phyloP scores from a whole-genome alignment of 1,139 yeast species.

The Debaryomycetaceae sp. region DNA sequence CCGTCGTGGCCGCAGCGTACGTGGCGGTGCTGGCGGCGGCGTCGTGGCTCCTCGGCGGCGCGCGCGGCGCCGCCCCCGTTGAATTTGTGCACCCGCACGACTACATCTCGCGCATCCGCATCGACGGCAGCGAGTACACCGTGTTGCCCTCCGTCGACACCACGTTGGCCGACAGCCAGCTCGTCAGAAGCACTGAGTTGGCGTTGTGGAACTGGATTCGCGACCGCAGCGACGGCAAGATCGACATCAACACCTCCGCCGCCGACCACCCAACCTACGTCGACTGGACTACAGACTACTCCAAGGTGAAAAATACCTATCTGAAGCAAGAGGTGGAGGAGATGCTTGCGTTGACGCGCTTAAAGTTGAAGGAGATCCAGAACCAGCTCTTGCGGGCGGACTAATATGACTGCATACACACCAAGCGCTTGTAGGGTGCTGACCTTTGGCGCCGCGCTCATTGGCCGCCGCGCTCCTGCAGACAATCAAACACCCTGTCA shows the following conservation, averaged over 20 bases:
- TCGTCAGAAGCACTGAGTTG: slow-evolving; percentile 50
- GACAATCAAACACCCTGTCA: not conserved
- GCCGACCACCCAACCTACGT: not conserved
- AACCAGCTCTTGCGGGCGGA: slow-evolving; percentile 6
- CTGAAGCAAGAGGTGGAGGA: slow-evolving; percentile 50
- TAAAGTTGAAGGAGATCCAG: slow-evolving; percentile 35
- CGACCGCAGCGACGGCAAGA: slow-evolving; percentile 37
- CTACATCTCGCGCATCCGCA: slow-evolving; percentile 21
- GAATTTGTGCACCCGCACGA: slow-evolving; percentile 7
- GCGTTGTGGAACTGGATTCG: slow-evolving; percentile 82
- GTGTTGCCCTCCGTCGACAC: slow-evolving; percentile 45
- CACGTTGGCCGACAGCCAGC: slow-evolving; percentile 28
- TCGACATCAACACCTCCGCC: slow-evolving; percentile 11
- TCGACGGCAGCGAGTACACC: slow-evolving; percentile 41
- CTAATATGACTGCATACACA: not conserved
- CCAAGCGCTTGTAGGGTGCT: not conserved
- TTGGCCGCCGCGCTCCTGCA: too few relatives aligned
- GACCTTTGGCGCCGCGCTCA: too few relatives aligned
- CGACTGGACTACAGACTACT: slow-evolving; percentile 5
- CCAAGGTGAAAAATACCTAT: slow-evolving; percentile 15
- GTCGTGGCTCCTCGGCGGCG: not conserved
- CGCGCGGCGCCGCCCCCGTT: not conserved
- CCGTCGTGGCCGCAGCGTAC: slow-evolving; percentile 16
- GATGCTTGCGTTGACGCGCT: slow-evolving; percentile 50
- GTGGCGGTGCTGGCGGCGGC: slow-evolving; percentile 9